Evolutionary conservation across 208 protist species (phyloP).

Genomic region (Blechomonas ayalai): DNA sequence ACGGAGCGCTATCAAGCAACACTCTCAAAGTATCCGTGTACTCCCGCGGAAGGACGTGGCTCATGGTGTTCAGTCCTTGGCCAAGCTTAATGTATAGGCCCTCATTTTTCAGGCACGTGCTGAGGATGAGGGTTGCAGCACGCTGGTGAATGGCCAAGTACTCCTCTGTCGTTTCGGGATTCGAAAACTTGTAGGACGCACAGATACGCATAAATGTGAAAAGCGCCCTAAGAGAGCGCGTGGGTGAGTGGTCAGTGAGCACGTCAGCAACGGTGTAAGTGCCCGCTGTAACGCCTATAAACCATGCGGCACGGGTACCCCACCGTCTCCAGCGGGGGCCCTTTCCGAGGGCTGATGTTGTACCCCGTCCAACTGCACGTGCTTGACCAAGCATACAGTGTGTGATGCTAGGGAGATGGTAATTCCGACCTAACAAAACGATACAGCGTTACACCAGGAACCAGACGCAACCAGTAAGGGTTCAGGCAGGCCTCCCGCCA

Average conservation of each 20-base stretch:
- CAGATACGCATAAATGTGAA: slow-evolving; percentile 21
- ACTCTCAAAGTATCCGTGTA: slow-evolving; percentile 71
- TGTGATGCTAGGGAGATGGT: too few relatives aligned
- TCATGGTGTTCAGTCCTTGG: slow-evolving; percentile 80
- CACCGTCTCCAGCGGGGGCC: slow-evolving; percentile 10
- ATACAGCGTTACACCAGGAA: too few relatives aligned
- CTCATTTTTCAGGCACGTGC: slow-evolving; percentile 71
- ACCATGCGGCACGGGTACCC: slow-evolving; percentile 18
- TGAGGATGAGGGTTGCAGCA: slow-evolving; percentile 34
- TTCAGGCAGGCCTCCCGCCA: too few relatives aligned
- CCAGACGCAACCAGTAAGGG: too few relatives aligned
- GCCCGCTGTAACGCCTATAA: slow-evolving; percentile 11
- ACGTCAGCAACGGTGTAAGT: slow-evolving; percentile 25
- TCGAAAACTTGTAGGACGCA: slow-evolving; percentile 59
- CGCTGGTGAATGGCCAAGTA: slow-evolving; percentile 37
- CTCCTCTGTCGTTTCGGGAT: slow-evolving; percentile 48
- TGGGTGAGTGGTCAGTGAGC: slow-evolving; percentile 49
- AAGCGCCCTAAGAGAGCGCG: slow-evolving; percentile 53
- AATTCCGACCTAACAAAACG: too few relatives aligned
- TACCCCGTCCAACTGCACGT: too few relatives aligned
- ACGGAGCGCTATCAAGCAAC: slow-evolving; percentile 61
- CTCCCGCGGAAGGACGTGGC: slow-evolving; percentile 77
- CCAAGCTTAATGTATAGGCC: slow-evolving; percentile 89
- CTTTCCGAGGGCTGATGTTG: not conserved
- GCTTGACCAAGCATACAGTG: too few relatives aligned